Evolutionary conservation across 2,329 filamentous ascomycete genomes (phyloP).

Genomic region (Cladophialophora exuberans): DNA sequence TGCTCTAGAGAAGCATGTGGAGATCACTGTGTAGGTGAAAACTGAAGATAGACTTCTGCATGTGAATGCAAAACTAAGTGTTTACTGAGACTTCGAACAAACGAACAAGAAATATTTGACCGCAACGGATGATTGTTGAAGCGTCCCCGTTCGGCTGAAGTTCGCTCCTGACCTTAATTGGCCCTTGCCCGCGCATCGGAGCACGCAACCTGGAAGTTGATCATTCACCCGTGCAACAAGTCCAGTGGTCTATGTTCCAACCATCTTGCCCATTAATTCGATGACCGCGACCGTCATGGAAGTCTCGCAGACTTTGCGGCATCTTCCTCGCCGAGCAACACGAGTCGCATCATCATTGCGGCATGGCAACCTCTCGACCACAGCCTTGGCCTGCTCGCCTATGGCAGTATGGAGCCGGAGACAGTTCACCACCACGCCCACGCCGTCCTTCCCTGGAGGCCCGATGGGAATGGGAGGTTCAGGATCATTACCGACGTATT

Average conservation of each 20-base stretch:
- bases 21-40: no score
- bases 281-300: constrained; percentile 15
- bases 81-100: background rate
- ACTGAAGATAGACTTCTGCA: no score
- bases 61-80: no score
- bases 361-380: constrained; percentile 7
- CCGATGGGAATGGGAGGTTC: constrained; percentile 39
- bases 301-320: constrained; percentile 17
- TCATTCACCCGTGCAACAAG: background rate
- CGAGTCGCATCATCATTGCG: constrained; percentile 9
- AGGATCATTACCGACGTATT: constrained; percentile 71
- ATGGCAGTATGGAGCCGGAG: constrained; percentile 31
- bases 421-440: constrained; percentile 29
- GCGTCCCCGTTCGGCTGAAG: constrained; percentile 1
- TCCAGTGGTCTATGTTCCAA: background rate
- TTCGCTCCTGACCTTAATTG: constrained; percentile 2
- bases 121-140: constrained; percentile 6
- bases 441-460: constrained; percentile 34
- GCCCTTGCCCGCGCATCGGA: no score
- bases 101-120: constrained; percentile 1
- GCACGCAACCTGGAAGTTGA: no score
- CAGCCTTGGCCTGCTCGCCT: constrained; percentile 26
- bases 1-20: no score
- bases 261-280: background rate
- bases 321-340: constrained; percentile 12